Conservation (phyloP, 2,329 filamentous ascomycete genomes). For the Sporothrix pseudoabietina region DNA sequence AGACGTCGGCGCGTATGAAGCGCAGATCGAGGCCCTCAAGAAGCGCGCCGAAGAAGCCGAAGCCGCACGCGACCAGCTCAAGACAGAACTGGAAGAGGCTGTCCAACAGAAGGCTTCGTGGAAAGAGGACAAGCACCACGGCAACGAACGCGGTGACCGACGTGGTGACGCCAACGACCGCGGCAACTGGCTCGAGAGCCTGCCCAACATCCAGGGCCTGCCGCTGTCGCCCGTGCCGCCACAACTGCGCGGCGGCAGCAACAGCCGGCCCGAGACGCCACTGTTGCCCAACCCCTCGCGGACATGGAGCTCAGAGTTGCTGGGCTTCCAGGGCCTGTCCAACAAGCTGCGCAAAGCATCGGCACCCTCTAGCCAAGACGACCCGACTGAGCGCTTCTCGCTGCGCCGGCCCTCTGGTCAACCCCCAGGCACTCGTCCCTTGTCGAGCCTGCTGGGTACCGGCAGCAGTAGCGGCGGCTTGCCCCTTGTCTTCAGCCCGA, state of each 20-base stretch:
- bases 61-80: slow-evolving; percentile 60
- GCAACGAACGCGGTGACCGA: slow-evolving; percentile 23
- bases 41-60: slow-evolving; percentile 68
- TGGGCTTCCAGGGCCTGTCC: slow-evolving; percentile 49
- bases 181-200: slow-evolving; percentile 59
- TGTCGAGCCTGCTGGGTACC: slow-evolving; percentile 43
- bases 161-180: slow-evolving; percentile 44
- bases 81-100: slow-evolving; percentile 49
- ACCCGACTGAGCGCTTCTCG: slow-evolving; percentile 47
- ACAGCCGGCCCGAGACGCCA: slow-evolving; percentile 59
- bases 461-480: slow-evolving; percentile 38
- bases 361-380: slow-evolving; percentile 55
- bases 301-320: slow-evolving; percentile 58
- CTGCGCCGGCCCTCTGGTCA: slow-evolving; percentile 55
- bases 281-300: slow-evolving; percentile 51
- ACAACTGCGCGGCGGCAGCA: slow-evolving; percentile 38
- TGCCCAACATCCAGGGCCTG: slow-evolving; percentile 51
- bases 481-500: slow-evolving; percentile 49
- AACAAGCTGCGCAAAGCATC: slow-evolving; percentile 51
- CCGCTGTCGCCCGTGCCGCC: slow-evolving; percentile 40
- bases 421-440: slow-evolving; percentile 49
- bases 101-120: slow-evolving; percentile 47
- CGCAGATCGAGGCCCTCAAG: slow-evolving; percentile 63
- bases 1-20: slow-evolving; percentile 62
- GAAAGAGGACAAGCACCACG: slow-evolving; percentile 39